A percentile compares a stretch with the other conserved stretches of the same genome.
Evolutionary conservation across 495 filamentous ascomycete genomes (phyloP).

Genomic region (Neurospora sp.): DNA sequence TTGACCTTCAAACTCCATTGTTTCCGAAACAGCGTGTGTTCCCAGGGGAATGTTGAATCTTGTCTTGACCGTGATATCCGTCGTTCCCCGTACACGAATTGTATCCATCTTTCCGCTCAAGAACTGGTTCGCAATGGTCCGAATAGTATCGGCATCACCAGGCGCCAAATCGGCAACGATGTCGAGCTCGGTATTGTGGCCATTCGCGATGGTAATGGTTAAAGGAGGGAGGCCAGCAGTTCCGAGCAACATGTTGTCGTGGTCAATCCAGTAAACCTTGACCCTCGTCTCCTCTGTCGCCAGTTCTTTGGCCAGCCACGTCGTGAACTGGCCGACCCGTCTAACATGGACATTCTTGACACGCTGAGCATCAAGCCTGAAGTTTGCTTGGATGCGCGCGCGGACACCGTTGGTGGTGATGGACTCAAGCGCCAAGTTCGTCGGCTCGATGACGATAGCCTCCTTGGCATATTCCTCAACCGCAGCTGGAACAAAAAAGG

Average conservation of each 20-base stretch:
- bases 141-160: constrained; percentile 67
- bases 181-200: constrained; percentile 64
- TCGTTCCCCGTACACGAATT: constrained; percentile 59
- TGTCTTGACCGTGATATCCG: constrained; percentile 59
- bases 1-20: constrained; percentile 72
- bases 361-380: constrained; percentile 64
- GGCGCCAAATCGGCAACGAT: constrained; percentile 65
- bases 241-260: constrained; percentile 66
- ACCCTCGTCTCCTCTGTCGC: constrained; percentile 61
- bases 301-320: constrained; percentile 68
- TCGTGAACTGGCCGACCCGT: constrained; percentile 64
- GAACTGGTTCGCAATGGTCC: constrained; percentile 79
- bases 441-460: constrained; percentile 71
- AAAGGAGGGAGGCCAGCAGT: constrained; percentile 65
- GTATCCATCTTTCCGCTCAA: constrained; percentile 61
- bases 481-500: constrained; percentile 69
- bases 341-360: constrained; percentile 61
- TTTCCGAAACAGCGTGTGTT: constrained; percentile 58
- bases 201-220: constrained; percentile 63
- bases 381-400: constrained; percentile 68
- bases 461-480: constrained; percentile 78
- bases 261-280: constrained; percentile 74
- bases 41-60: constrained; percentile 64
- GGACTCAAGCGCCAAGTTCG: constrained; percentile 69
- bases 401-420: constrained; percentile 68